A percentile compares a stretch with the other conserved stretches of the same genome.
Conservation (phyloP, 192 early-diverging fungal species). For the Backusella australiensis region DNA sequence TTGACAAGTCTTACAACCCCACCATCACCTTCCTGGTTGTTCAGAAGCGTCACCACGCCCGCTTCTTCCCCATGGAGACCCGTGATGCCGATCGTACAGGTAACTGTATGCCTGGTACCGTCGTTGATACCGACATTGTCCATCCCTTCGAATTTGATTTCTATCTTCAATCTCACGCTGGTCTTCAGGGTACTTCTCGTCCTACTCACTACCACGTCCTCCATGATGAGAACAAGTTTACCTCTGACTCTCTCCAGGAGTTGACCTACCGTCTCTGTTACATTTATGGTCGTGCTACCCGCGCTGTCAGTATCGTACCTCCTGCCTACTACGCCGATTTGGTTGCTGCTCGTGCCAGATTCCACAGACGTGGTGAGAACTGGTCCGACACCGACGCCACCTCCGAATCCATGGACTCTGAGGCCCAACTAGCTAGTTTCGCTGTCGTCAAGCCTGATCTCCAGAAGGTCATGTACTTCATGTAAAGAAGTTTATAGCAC, state of each 20-base stretch:
- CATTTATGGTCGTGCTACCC: constrained; percentile 85
- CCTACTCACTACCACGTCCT: constrained; percentile 91
- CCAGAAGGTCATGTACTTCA: constrained; percentile 51
- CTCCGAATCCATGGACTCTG: constrained; percentile 27
- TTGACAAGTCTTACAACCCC: constrained; percentile 74
- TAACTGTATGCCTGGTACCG: constrained; percentile 83
- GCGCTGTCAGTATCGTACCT: constrained; percentile 84
- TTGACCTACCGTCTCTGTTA: constrained; percentile 91
- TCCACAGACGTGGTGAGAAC: constrained; percentile 69
- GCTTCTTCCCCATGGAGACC: constrained; percentile 73
- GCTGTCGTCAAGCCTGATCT: constrained; percentile 44
- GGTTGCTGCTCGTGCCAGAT: constrained; percentile 84
- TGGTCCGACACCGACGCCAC: constrained; percentile 44
- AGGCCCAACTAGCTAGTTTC: constrained; percentile 32
- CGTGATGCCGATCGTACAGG: constrained; percentile 67
- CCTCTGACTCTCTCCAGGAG: constrained; percentile 75
- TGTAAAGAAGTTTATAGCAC: not conserved
- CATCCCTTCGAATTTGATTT: constrained; percentile 89
- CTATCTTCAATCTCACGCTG: constrained; percentile 86
- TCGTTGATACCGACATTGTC: constrained; percentile 66
- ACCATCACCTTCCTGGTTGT: constrained; percentile 80
- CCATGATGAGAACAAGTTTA: constrained; percentile 85
- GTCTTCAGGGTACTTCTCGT: constrained; percentile 90
- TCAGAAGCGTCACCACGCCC: constrained; percentile 90
- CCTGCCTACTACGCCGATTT: constrained; percentile 95